Conservation (phyloP, 306 rosid genomes). For the Chamaecrista fasciculata region DNA sequence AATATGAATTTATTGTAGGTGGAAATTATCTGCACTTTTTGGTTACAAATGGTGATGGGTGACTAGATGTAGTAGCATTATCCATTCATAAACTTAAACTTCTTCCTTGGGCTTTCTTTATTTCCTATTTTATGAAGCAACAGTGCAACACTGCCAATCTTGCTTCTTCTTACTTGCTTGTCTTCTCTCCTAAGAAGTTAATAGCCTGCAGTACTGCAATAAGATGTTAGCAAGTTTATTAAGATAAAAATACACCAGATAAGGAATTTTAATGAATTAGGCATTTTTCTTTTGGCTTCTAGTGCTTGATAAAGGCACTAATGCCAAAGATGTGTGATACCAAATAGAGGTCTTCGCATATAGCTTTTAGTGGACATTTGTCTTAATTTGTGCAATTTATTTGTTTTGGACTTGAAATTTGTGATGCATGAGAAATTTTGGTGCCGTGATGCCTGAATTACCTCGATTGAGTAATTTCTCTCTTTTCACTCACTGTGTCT, state of each 20-base stretch:
- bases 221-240: neutral
- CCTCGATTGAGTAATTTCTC: neutral
- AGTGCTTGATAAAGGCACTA: slow-evolving; percentile 4
- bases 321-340: neutral
- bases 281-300: neutral
- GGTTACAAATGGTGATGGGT: neutral
- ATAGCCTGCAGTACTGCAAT: neutral
- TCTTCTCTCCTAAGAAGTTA: neutral
- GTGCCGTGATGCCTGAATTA: neutral
- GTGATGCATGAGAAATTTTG: neutral
- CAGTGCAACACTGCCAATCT: neutral
- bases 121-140: neutral
- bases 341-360: neutral
- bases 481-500: neutral
- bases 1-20: neutral
- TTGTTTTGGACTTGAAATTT: neutral
- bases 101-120: neutral
- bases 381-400: neutral
- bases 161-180: neutral
- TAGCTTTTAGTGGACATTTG: neutral
- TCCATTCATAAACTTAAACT: neutral
- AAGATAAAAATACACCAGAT: neutral
- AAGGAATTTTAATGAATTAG: neutral
- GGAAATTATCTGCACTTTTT: neutral
- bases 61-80: neutral